phyloP scores from a whole-genome alignment of 768 basidiomycete genomes.

The Rhizopogon vinicolor region DNA sequence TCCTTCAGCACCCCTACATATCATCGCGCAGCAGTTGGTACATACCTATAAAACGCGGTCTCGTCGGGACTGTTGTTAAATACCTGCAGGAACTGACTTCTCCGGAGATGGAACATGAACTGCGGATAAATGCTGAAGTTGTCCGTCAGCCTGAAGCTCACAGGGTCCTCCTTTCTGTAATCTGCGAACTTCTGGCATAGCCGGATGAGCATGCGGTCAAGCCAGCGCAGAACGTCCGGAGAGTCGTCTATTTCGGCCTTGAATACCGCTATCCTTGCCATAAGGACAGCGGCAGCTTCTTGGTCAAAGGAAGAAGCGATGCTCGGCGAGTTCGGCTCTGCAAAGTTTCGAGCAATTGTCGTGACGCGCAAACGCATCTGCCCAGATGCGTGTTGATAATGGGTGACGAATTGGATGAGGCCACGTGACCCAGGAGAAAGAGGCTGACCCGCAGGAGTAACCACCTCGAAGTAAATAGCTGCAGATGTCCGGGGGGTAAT shows the following conservation, averaged over 20 bases:
- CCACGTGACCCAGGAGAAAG: conserved; percentile 87
- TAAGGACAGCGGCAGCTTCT: conserved; percentile 94
- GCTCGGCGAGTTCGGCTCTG: conserved; percentile 92
- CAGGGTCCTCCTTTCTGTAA: conserved; percentile 96
- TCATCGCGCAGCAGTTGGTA: background rate
- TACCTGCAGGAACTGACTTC: conserved; percentile 98
- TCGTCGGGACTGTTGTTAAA: conserved; percentile 99
- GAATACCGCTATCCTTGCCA: conserved; percentile 98
- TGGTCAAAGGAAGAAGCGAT: conserved; percentile 96
- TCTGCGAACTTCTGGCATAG: conserved; percentile 99
- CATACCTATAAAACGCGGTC: conserved; percentile 94
- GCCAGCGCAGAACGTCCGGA: conserved; percentile 94
- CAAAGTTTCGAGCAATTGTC: conserved; percentile 95
- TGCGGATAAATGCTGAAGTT: conserved; percentile 99
- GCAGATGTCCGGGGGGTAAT: conserved; percentile 84
- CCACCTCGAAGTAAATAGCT: conserved; percentile 97
- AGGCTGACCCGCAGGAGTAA: conserved; percentile 93
- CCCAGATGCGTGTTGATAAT: conserved; percentile 97
- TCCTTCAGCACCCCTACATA: conserved; percentile 4
- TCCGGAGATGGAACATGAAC: conserved; percentile 98
- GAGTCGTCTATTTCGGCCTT: conserved; percentile 99
- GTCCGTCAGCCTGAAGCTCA: conserved; percentile 87
- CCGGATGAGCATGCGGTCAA: conserved; percentile 97
- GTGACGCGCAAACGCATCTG: conserved; percentile 95
- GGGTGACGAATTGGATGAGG: conserved; percentile 96